Conservation (phyloP, 345 rosid species). For the rapeseed (Brassica napus) region Da-Ae NC_063450.1:30049001-30049500, state of each 20-base stretch:
- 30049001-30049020: constrained; percentile 40
- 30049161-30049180: constrained; percentile 40
- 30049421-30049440: neutral
- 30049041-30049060: constrained; percentile 12
- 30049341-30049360: constrained; percentile 40
- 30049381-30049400: neutral
- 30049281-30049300: constrained; percentile 31
- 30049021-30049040: constrained; percentile 42
- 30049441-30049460: constrained; percentile 35
- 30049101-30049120: neutral
- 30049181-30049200: constrained; percentile 36
- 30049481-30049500: constrained; percentile 70
- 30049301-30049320: constrained; percentile 33
- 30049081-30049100: neutral
- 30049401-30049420: neutral
- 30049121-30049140: constrained; percentile 41
- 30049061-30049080: neutral
- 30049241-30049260: neutral
- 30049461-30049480: constrained; percentile 52
- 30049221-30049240: neutral
- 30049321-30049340: constrained; percentile 33
- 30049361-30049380: constrained; percentile 58
- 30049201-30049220: neutral
- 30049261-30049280: neutral
- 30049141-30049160: constrained; percentile 30